Conservation (phyloP, 768 basidiomycete genomes). For the Peribolospora kevripleyi region DNA sequence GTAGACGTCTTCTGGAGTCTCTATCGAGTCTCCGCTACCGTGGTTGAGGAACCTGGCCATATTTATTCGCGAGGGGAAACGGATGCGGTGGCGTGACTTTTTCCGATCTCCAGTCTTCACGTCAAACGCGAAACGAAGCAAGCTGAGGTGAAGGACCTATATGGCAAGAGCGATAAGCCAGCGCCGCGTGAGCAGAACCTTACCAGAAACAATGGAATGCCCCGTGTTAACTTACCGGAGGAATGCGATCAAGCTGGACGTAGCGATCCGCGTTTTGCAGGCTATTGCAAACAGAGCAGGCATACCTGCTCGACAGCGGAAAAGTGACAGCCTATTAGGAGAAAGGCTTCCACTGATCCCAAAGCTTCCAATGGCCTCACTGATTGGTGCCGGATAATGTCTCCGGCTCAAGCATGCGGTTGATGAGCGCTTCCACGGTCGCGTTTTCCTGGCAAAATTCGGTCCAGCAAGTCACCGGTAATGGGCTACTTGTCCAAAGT, state of each 20-base stretch:
- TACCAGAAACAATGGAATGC: not conserved
- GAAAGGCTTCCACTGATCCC: not conserved
- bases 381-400: slow-evolving; percentile 56
- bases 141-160: slow-evolving; percentile 54
- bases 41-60: slow-evolving; percentile 38
- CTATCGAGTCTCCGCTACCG: not conserved
- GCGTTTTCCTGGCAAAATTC: slow-evolving; percentile 32
- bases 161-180: not conserved
- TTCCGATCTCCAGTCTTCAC: slow-evolving; percentile 49
- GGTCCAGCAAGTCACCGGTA: not conserved
- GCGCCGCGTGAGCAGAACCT: not conserved
- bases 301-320: slow-evolving; percentile 33
- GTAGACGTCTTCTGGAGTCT: slow-evolving; percentile 26
- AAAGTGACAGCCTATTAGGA: not conserved
- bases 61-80: slow-evolving; percentile 48
- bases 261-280: slow-evolving; percentile 60
- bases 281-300: slow-evolving; percentile 45
- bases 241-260: slow-evolving; percentile 42
- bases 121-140: slow-evolving; percentile 84
- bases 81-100: slow-evolving; percentile 58
- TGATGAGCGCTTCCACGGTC: slow-evolving; percentile 47
- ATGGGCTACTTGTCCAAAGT: not conserved
- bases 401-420: slow-evolving; percentile 42
- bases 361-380: slow-evolving; percentile 23
- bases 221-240: slow-evolving; percentile 27